Evolutionary conservation across 305 asterid genomes (phyloP).

Genomic region (Rubia balearica): DNA sequence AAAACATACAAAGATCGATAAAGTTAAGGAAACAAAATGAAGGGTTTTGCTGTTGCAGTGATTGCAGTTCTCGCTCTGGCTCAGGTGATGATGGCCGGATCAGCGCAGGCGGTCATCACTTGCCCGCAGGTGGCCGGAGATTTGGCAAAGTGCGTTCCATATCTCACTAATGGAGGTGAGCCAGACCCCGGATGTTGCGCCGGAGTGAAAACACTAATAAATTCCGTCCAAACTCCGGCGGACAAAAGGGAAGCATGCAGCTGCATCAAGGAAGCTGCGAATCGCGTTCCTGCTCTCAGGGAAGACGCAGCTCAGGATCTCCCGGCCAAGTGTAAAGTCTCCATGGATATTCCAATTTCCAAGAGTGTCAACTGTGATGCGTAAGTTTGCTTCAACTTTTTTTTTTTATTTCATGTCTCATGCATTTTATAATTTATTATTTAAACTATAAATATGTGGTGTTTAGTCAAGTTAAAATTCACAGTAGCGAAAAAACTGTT

Average conservation of each 20-base stretch:
- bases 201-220: conserved; percentile 15
- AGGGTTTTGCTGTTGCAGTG: background rate
- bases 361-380: conserved; percentile 9
- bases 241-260: conserved; percentile 18
- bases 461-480: too few species aligned
- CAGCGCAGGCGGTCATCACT: conserved; percentile 14
- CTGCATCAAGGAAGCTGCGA: conserved; percentile 19
- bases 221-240: conserved; percentile 2
- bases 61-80: conserved; percentile 16
- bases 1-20: background rate
- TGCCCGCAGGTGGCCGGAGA: conserved; percentile 18
- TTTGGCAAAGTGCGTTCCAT: conserved; percentile 13
- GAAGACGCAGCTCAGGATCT: conserved; percentile 23
- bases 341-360: conserved; percentile 13
- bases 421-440: too few species aligned
- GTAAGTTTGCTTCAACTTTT: conserved; percentile 1
- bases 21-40: background rate
- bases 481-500: too few species aligned
- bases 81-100: conserved; percentile 12
- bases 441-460: too few species aligned
- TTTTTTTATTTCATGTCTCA: background rate
- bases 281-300: conserved; percentile 8
- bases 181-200: conserved; percentile 13
- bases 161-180: conserved; percentile 18
- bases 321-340: conserved; percentile 20